Conservation (phyloP, 176 grass and related monocot genomes). For the Triticum turgidum region DNA sequence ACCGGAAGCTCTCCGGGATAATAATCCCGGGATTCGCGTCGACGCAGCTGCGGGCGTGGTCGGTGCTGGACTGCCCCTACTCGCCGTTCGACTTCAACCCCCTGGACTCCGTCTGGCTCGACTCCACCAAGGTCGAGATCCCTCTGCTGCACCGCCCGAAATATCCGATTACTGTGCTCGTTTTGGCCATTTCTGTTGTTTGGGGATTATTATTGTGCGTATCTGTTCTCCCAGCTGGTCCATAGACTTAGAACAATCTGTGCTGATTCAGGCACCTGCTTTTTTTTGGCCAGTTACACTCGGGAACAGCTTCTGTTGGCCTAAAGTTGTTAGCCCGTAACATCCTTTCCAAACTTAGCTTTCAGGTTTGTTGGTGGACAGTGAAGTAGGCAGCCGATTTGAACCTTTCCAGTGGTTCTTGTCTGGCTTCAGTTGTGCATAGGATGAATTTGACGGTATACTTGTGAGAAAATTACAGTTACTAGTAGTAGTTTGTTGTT, state of each 20-base stretch:
- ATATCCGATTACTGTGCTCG: neutral
- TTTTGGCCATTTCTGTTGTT: neutral
- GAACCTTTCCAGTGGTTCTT: neutral
- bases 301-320: neutral
- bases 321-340: constrained; percentile 9
- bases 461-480: neutral
- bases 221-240: neutral
- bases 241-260: neutral
- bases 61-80: constrained; percentile 94
- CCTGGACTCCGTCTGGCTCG: constrained; percentile 94
- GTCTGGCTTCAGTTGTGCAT: neutral
- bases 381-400: neutral
- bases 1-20: constrained; percentile 87
- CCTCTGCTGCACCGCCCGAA: neutral
- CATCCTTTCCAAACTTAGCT: constrained; percentile 14
- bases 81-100: constrained; percentile 98
- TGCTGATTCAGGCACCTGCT: neutral
- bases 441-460: neutral
- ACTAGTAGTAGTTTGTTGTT: neutral
- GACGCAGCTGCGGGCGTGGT: constrained; percentile 96
- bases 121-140: constrained; percentile 61
- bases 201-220: neutral
- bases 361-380: neutral
- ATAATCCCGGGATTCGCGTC: constrained; percentile 97
- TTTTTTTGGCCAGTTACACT: neutral